A percentile compares a stretch with the other conserved stretches of the same genome.
Conservation (phyloP, 352 stramenopile genomes). For the Elongisporangium undulatum region DNA sequence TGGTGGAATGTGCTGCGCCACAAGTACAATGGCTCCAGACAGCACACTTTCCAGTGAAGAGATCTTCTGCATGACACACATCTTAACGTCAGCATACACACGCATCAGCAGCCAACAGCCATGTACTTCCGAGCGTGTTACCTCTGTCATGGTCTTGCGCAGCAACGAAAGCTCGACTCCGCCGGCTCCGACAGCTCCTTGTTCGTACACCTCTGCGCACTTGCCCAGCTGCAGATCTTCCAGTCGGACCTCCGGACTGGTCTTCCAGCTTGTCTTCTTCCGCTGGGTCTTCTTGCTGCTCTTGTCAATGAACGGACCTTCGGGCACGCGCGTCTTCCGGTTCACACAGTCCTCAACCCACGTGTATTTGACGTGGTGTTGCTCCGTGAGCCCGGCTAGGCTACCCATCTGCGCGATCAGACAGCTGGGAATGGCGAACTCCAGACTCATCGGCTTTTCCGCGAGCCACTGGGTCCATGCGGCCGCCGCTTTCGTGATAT, state of each 20-base stretch:
- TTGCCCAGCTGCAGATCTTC: constrained; percentile 42
- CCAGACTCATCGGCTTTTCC: constrained; percentile 18
- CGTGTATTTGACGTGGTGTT: constrained; percentile 64
- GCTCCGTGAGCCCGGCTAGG: constrained; percentile 35
- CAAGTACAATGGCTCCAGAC: constrained; percentile 55
- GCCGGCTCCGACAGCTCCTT: constrained; percentile 26
- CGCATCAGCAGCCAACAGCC: background rate
- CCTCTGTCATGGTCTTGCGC: constrained; percentile 40
- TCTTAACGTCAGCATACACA: background rate
- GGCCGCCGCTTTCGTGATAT: constrained; percentile 31
- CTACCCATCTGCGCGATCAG: constrained; percentile 54
- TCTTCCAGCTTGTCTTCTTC: constrained; percentile 41
- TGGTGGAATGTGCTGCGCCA: constrained; percentile 72
- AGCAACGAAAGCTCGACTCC: constrained; percentile 42
- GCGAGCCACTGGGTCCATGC: constrained; percentile 41
- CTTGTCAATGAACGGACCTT: constrained; percentile 40
- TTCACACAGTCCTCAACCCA: constrained; percentile 83
- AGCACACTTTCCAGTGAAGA: constrained; percentile 46
- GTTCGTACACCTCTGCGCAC: constrained; percentile 37
- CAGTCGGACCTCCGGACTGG: constrained; percentile 33
- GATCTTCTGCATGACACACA: constrained; percentile 27
- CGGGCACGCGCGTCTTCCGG: constrained; percentile 42
- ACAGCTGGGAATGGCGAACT: constrained; percentile 54
- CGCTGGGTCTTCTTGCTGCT: constrained; percentile 8
- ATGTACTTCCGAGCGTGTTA: too few species aligned